A percentile compares a stretch with the other conserved stretches of the same genome.
Evolutionary conservation across 225 moss, liverwort and hornwort species (phyloP).

Genomic region (Marchantia polymorpha): DNA sequence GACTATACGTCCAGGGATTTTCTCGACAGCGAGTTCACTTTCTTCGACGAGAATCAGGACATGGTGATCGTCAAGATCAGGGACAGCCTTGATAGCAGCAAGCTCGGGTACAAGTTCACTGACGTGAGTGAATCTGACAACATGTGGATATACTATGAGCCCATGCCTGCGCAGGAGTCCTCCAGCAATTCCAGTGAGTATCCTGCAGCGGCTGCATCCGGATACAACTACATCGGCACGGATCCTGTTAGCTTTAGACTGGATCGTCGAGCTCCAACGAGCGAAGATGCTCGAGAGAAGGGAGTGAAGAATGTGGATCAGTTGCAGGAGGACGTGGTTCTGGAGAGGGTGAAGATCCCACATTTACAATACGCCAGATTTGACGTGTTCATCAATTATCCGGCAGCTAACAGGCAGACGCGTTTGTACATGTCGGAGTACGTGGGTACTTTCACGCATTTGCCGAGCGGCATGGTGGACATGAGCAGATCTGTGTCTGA

Average conservation of each 20-base stretch:
- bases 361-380: conserved; percentile 31
- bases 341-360: conserved; percentile 39
- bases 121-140: conserved; percentile 22
- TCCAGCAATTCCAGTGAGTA: conserved; percentile 1
- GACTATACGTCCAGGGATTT: not conserved
- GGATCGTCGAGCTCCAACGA: conserved; percentile 14
- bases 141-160: conserved; percentile 26
- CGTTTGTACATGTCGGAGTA: not conserved
- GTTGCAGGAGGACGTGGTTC: conserved; percentile 33
- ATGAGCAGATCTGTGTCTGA: not conserved
- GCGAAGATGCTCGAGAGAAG: conserved; percentile 3
- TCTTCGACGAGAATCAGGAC: not conserved
- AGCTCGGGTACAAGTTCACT: not conserved
- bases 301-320: conserved; percentile 15
- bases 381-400: conserved; percentile 46
- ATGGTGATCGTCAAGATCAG: not conserved
- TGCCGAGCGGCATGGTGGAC: not conserved
- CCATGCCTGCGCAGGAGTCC: conserved; percentile 21
- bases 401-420: conserved; percentile 32
- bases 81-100: not conserved
- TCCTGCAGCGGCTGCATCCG: not conserved
- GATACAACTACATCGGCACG: not conserved
- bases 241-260: not conserved
- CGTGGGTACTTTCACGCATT: not conserved
- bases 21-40: not conserved